Evolutionary conservation across 768 basidiomycete genomes (phyloP).

Genomic region (Podaxis sp.): DNA sequence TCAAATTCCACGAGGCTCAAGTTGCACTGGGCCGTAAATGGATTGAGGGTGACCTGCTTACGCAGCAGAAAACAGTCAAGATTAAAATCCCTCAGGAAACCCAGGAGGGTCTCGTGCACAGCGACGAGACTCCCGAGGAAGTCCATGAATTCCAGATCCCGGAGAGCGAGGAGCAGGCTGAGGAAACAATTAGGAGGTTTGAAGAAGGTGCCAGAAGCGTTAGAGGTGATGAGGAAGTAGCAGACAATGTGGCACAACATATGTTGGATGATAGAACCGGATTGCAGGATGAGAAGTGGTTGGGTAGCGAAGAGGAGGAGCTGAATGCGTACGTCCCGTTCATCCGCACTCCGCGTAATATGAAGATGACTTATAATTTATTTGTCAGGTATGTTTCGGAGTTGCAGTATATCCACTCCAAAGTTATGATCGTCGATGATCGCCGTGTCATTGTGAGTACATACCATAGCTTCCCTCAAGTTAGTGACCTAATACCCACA

Average conservation of each 20-base stretch:
- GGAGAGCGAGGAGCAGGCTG: slow-evolving; percentile 61
- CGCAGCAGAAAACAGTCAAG: slow-evolving; percentile 49
- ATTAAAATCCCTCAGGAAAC: slow-evolving; percentile 56
- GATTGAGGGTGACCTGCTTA: slow-evolving; percentile 51
- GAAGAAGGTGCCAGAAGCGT: slow-evolving; percentile 58
- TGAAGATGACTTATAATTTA: neutral
- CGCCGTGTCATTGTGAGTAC: slow-evolving; percentile 76
- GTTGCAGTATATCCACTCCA: slow-evolving; percentile 79
- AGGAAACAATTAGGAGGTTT: slow-evolving; percentile 65
- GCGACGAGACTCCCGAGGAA: slow-evolving; percentile 49
- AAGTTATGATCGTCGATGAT: slow-evolving; percentile 96
- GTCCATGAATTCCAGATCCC: slow-evolving; percentile 70
- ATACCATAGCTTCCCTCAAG: neutral
- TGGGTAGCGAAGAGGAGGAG: slow-evolving; percentile 83
- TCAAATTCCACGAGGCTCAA: slow-evolving; percentile 84
- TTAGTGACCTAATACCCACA: neutral
- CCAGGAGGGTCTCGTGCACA: slow-evolving; percentile 44
- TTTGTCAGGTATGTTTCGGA: slow-evolving; percentile 72
- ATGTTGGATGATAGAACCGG: slow-evolving; percentile 60
- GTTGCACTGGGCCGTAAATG: slow-evolving; percentile 80
- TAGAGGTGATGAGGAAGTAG: slow-evolving; percentile 59
- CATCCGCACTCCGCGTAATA: slow-evolving; percentile 4
- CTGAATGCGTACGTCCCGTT: slow-evolving; percentile 59
- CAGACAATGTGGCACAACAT: slow-evolving; percentile 83
- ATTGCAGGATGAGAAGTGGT: slow-evolving; percentile 79